These are phyloP conservation scores for Fusarium duplospermum DNA, from an alignment of 2,329 filamentous ascomycete species.

Conservation along the genomic window DNA sequence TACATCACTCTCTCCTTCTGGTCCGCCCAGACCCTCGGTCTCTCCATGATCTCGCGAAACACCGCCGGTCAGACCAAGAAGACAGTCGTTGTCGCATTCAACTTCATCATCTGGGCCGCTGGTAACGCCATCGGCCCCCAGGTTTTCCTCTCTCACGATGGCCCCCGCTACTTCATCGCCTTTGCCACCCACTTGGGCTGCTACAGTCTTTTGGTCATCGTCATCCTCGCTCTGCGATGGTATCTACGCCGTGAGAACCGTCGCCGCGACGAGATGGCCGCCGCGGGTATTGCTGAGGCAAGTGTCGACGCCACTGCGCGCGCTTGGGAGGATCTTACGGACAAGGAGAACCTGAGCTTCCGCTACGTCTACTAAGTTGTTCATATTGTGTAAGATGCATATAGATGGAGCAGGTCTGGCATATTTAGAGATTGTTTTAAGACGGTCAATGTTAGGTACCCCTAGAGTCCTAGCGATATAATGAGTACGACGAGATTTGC, in stretches of 20 bases:
- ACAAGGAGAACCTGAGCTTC: slow-evolving; percentile 69
- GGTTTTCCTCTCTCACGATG: slow-evolving; percentile 70
- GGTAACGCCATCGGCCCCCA: slow-evolving; percentile 77
- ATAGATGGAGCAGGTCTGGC: background rate
- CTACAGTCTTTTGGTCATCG: slow-evolving; percentile 68
- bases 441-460: background rate
- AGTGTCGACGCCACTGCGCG: slow-evolving; percentile 52
- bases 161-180: slow-evolving; percentile 75
- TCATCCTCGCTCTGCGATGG: slow-evolving; percentile 68
- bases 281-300: slow-evolving; percentile 52
- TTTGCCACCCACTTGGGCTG: slow-evolving; percentile 76
- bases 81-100: slow-evolving; percentile 72
- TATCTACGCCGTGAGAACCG: slow-evolving; percentile 68
- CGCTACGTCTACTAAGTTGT: slow-evolving; percentile 62
- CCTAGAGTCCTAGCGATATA: background rate
- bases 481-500: background rate
- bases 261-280: slow-evolving; percentile 61
- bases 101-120: slow-evolving; percentile 76
- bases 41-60: slow-evolving; percentile 77
- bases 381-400: background rate
- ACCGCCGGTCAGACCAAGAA: slow-evolving; percentile 81
- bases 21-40: slow-evolving; percentile 74
- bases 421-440: background rate
- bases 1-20: slow-evolving; percentile 83
- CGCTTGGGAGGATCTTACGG: slow-evolving; percentile 67